Conservation (phyloP, 2,329 filamentous ascomycete genomes). For the Sporothrix sp. region DNA sequence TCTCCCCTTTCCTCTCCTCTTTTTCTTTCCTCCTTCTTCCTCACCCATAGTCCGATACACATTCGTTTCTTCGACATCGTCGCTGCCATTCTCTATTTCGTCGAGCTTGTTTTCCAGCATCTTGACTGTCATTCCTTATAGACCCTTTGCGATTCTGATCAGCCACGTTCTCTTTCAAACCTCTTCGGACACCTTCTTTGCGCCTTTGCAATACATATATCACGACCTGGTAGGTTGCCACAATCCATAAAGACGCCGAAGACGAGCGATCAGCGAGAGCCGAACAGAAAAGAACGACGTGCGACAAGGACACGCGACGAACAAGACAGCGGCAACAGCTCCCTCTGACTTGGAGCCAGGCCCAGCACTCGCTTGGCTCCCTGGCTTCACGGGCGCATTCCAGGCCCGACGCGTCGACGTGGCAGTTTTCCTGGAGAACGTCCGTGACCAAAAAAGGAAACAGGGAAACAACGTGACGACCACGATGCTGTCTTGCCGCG, state of each 20-base stretch:
- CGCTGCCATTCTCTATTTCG: constrained; percentile 7
- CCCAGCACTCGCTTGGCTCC: neutral
- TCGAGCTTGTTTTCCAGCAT: constrained; percentile 1
- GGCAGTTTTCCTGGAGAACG: neutral
- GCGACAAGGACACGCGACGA: too few relatives aligned
- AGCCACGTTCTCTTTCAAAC: constrained; percentile 5
- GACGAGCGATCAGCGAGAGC: too few relatives aligned
- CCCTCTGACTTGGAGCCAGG: neutral
- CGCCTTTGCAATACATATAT: neutral
- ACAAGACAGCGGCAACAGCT: neutral
- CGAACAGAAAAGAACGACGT: too few relatives aligned
- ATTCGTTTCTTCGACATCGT: constrained; percentile 9
- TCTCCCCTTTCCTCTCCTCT: neutral
- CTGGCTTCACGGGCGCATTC: constrained; percentile 3
- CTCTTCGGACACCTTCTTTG: neutral
- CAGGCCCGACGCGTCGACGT: constrained; percentile 2
- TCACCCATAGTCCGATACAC: constrained; percentile 9
- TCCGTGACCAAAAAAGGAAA: neutral
- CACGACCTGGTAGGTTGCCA: too few relatives aligned
- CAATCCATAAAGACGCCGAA: too few relatives aligned
- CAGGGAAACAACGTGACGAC: neutral
- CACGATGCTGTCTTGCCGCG: neutral
- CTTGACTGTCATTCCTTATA: constrained; percentile 10
- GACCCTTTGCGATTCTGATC: neutral
- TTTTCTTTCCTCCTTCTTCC: neutral